Base-by-base conservation (phyloP, 1,284 basidiomycete genomes). In the Cystobasidium pallidum region DNA sequence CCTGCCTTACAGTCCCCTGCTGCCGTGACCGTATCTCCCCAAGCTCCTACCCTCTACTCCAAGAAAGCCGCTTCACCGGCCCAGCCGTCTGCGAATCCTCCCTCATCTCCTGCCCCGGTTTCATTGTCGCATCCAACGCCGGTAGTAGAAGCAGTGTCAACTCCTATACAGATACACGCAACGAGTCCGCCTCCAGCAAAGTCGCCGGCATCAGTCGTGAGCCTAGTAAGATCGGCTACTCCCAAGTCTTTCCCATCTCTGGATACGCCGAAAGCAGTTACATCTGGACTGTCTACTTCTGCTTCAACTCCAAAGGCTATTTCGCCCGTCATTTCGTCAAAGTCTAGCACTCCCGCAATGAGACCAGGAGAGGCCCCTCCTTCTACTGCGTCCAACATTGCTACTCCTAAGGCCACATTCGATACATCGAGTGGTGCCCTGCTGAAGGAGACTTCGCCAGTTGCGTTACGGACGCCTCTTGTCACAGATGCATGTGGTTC, bases 251-350 rank as follows among this genome's bases (percentile, higher is more conserved):
- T 39, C 2, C 30, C 39, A 17, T 30, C 34, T 15, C 21, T 2
- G 66, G 39, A 15, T n/a, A 28, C 52, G 15, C 41, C 34, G 3
- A 58, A 55, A 49, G 52, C 52, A 1, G 41, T 21, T 19, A 26
- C 54, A n/a, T 21, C 47, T 34, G 26, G 43, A n/a, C n/a, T 21
- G 36, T 11, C 49, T 54, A 57, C 54, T 11, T 17, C 30, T 45
- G 28, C 52, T 28, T 54, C 24, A 10, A 28, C 36, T 8, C 28
- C 34, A 15, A 57, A 54, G 26, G 32, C 34, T 2, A 24, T 32
- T 39, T 39, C 65, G 32, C 49, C 45, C 17, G 49, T 52, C 15
- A 17, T 47, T 3, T 52, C 63, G 34, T n/a, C 26, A 26, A 51
- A 66, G 30, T 49, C 63, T 11, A n/a, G n/a, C n/a, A n/a, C n/a